These are phyloP conservation scores for Pueraria montana DNA, from an alignment of 306 rosid genomes.

Conservation along the genomic window DNA sequence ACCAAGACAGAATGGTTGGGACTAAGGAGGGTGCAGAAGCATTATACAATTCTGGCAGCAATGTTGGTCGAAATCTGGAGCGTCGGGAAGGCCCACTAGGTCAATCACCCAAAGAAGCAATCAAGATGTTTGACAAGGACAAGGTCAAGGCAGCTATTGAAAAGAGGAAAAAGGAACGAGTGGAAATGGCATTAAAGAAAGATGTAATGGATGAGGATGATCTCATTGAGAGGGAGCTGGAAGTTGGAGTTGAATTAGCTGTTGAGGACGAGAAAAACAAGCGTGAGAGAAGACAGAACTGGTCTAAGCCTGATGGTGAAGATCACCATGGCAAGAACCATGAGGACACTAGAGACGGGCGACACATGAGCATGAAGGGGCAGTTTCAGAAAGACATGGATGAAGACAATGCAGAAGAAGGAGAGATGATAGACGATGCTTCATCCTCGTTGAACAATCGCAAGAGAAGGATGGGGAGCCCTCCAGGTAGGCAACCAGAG, in stretches of 20 bases:
- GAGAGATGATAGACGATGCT: slow-evolving; percentile 71
- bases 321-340: slow-evolving; percentile 51
- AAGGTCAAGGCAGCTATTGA: slow-evolving; percentile 91
- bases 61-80: slow-evolving; percentile 48
- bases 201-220: slow-evolving; percentile 91
- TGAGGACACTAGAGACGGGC: slow-evolving; percentile 58
- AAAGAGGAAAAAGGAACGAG: slow-evolving; percentile 78
- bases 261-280: slow-evolving; percentile 79
- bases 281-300: slow-evolving; percentile 69
- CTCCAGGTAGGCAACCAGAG: slow-evolving; percentile 55
- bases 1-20: slow-evolving; percentile 61
- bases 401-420: slow-evolving; percentile 74
- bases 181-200: slow-evolving; percentile 69
- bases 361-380: slow-evolving; percentile 43
- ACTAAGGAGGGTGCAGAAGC: slow-evolving; percentile 67
- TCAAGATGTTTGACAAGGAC: slow-evolving; percentile 83
- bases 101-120: slow-evolving; percentile 82
- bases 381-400: slow-evolving; percentile 54
- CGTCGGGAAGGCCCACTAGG: slow-evolving; percentile 58
- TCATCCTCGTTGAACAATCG: slow-evolving; percentile 65
- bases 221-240: slow-evolving; percentile 91
- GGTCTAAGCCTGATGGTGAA: slow-evolving; percentile 65
- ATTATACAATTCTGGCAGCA: slow-evolving; percentile 26
- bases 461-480: slow-evolving; percentile 80
- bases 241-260: slow-evolving; percentile 91